phyloP scores from a whole-genome alignment of 805 yeast species.

The Kregervanrija pseudodelftensis region DNA sequence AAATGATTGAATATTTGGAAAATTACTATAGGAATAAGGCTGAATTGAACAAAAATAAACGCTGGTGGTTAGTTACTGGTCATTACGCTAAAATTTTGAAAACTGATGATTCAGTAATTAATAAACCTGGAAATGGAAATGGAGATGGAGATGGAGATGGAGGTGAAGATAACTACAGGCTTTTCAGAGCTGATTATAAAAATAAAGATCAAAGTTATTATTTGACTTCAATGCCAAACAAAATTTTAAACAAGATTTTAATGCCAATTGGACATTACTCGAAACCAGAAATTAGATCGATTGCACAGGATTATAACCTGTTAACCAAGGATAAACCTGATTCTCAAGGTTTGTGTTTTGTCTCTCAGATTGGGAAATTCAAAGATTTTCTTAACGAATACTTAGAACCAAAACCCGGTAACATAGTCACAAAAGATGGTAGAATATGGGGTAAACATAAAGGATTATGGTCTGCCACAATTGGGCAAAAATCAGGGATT shows the following conservation, averaged over 20 bases:
- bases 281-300: constrained; percentile 65
- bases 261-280: constrained; percentile 77
- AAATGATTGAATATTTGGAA: constrained; percentile 50
- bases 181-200: constrained; percentile 51
- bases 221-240: constrained; percentile 55
- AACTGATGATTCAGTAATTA: too few relatives aligned
- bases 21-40: constrained; percentile 21
- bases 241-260: constrained; percentile 41
- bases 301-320: constrained; percentile 50
- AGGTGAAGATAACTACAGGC: constrained; percentile 22
- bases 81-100: constrained; percentile 59
- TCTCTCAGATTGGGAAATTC: constrained; percentile 57
- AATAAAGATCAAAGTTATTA: constrained; percentile 90
- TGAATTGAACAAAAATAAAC: constrained; percentile 11
- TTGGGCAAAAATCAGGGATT: constrained; percentile 78
- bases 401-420: constrained; percentile 66
- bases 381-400: constrained; percentile 69
- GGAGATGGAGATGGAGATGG: background rate
- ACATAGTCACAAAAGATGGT: constrained; percentile 72
- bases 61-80: constrained; percentile 90
- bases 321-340: constrained; percentile 78
- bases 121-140: too few relatives aligned
- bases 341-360: constrained; percentile 93
- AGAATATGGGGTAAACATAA: constrained; percentile 70
- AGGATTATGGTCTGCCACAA: constrained; percentile 93